phyloP scores from a whole-genome alignment of 1,284 basidiomycete species.

The Chiua sp. region DNA sequence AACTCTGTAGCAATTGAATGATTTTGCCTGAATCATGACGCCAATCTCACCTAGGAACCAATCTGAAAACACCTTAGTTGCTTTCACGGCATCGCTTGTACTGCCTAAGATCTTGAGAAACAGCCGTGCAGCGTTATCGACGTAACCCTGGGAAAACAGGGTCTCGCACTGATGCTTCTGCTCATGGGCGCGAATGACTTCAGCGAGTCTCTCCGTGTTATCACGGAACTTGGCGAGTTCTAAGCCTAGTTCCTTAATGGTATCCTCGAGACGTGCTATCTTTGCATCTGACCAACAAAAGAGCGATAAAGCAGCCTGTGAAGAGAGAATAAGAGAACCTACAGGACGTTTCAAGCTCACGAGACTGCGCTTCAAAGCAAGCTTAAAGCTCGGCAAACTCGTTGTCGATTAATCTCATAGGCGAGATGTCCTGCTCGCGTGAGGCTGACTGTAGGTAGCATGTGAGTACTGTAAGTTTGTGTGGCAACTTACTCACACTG shows the following conservation, averaged over 20 bases:
- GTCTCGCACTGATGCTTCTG: not conserved
- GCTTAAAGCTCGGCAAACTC: not conserved
- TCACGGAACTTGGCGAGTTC: not conserved
- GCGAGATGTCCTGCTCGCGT: no score
- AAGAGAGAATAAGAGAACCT: not conserved
- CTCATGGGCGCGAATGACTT: not conserved
- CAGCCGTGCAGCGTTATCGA: not conserved
- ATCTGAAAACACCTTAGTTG: no score
- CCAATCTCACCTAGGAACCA: not conserved
- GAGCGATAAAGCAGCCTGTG: not conserved
- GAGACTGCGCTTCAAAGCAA: no score
- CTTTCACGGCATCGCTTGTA: no score
- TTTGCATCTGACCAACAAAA: not conserved
- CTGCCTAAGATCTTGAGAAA: not conserved
- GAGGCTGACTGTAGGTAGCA: no score
- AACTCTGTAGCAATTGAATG: not conserved
- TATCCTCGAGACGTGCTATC: not conserved
- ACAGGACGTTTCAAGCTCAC: not conserved
- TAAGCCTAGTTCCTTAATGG: not conserved
- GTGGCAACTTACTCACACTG: no score
- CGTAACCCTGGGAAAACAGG: not conserved
- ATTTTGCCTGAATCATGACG: not conserved
- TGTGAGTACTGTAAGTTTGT: no score
- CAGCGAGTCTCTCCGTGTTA: not conserved
- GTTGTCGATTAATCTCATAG: no score